phyloP scores from a whole-genome alignment of 192 early-diverging fungal species.

The Tieghemiomyces parasiticus region DNA sequence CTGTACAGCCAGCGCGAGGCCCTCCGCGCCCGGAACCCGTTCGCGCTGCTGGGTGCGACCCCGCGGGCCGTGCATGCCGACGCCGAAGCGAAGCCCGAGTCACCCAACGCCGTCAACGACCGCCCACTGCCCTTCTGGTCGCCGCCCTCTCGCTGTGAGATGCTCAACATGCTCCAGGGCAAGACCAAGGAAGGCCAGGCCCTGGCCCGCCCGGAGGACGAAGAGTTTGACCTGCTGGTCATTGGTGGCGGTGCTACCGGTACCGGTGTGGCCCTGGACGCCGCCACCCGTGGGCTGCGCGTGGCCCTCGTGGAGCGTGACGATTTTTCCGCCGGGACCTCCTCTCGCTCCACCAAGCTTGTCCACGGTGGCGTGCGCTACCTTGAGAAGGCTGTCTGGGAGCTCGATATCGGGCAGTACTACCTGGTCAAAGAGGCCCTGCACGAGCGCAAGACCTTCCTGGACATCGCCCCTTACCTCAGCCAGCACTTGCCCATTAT shows the following conservation, averaged over 20 bases:
- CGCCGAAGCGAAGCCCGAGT: neutral
- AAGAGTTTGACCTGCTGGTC: slow-evolving; percentile 71
- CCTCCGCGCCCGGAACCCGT: too few species aligned
- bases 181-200: slow-evolving; percentile 1
- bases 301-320: slow-evolving; percentile 93
- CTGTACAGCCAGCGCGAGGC: too few species aligned
- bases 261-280: slow-evolving; percentile 81
- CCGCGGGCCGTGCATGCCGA: neutral
- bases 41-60: too few species aligned
- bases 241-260: slow-evolving; percentile 96
- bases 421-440: slow-evolving; percentile 89
- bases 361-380: slow-evolving; percentile 97
- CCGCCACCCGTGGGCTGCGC: slow-evolving; percentile 77
- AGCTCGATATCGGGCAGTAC: slow-evolving; percentile 92
- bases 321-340: slow-evolving; percentile 88
- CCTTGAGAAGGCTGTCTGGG: slow-evolving; percentile 88
- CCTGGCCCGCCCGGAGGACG: slow-evolving; percentile 12
- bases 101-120: slow-evolving; percentile 7
- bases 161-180: slow-evolving; percentile 50
- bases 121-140: slow-evolving; percentile 58
- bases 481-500: slow-evolving; percentile 87
- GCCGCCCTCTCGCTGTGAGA: slow-evolving; percentile 52
- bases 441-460: slow-evolving; percentile 84
- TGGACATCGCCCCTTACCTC: slow-evolving; percentile 93
- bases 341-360: slow-evolving; percentile 83